These are phyloP conservation scores for Ustilago nuda DNA, from an alignment of 1,284 basidiomycete species.

Conservation along the genomic window DNA sequence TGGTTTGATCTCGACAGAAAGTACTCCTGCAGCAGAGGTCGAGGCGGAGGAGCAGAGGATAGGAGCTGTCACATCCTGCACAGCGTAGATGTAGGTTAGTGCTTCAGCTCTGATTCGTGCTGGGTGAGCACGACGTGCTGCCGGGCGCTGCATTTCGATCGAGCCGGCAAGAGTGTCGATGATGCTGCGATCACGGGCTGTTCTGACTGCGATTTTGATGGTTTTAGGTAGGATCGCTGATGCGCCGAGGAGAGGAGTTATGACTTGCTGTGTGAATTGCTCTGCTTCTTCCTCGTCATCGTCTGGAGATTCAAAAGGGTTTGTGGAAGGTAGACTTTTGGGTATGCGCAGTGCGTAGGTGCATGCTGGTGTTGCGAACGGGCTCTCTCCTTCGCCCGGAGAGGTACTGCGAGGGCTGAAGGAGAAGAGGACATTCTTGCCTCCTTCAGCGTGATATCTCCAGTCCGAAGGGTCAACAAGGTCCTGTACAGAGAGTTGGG, in stretches of 20 bases:
- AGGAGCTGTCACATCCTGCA: conserved; percentile 45
- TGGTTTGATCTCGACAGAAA: conserved; percentile 52
- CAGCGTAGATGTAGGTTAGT: conserved; percentile 30
- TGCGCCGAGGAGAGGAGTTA: conserved; percentile 35
- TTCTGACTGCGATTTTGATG: conserved; percentile 20
- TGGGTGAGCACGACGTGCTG: conserved; percentile 14
- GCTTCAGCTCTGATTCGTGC: conserved; percentile 36
- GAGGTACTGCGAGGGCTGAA: conserved; percentile 9
- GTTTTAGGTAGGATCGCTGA: conserved; percentile 14
- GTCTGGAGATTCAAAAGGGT: not conserved
- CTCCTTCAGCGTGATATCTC: conserved; percentile 52
- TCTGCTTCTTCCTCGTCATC: conserved; percentile 30
- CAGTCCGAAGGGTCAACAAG: conserved; percentile 36
- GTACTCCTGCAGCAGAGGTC: conserved; percentile 6
- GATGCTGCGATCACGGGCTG: conserved; percentile 17
- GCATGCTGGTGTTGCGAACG: conserved; percentile 16
- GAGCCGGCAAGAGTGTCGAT: conserved; percentile 39
- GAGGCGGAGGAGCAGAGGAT: not conserved
- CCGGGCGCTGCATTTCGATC: conserved; percentile 38
- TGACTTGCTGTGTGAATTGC: conserved; percentile 21
- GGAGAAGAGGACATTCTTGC: conserved; percentile 51
- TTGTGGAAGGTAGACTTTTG: conserved; percentile 11
- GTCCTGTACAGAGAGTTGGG: conserved; percentile 21
- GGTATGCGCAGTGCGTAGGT: conserved; percentile 36
- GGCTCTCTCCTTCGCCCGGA: conserved; percentile 10